Evolutionary conservation across 1,284 basidiomycete species (phyloP), one percentile per base, ranked within the genome.

Genomic region (Stygiomarasmius scandens): DNA sequence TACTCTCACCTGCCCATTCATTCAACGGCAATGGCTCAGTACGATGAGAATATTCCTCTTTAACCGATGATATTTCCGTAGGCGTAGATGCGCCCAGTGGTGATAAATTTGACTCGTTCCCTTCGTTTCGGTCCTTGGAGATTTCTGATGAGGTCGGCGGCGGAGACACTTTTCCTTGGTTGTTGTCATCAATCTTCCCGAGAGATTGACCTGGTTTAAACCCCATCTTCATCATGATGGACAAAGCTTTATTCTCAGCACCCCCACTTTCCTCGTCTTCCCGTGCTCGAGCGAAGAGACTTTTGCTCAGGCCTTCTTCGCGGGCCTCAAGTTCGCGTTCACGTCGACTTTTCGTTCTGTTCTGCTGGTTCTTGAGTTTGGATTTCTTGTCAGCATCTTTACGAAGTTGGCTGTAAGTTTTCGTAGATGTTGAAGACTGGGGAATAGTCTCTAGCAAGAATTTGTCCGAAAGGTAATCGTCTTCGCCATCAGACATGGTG

Each of bases 191-290:
- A 20, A 68, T 64, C 63, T 71, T 77, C 3, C 92, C 92, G 36
- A 93, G 78, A 2, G 89, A 76, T 69, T 91, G 83, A 12, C 92
- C 92, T 2, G 89, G 85, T 74, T 88, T 87, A 74, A 92, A 93
- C 1, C 92, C 92, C 91, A 93, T 93, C 75, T 89, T 92, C 80
- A 90, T 84, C 91, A 93, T 93, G 78, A 93, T 92, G 10, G 82
- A 81, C 55, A 93, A 76, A 3, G 91, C 90, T 69, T 92, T 93
- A 73, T 82, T 92, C 49, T 72, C 72, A 32, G 74, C 69, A 32
- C 68, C 66, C 12, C 76, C 60, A 56, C 73, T 74, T 32, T 76
- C 77, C 60, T 81, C 78, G 55, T 89, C 86, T 67, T 89, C 87
- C 66, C 82, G 79, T 20, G 86, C 90, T 38, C 83, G 79, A 65